phyloP scores from a whole-genome alignment of 306 rosid species.

The Dalbergia oliveri region DNA sequence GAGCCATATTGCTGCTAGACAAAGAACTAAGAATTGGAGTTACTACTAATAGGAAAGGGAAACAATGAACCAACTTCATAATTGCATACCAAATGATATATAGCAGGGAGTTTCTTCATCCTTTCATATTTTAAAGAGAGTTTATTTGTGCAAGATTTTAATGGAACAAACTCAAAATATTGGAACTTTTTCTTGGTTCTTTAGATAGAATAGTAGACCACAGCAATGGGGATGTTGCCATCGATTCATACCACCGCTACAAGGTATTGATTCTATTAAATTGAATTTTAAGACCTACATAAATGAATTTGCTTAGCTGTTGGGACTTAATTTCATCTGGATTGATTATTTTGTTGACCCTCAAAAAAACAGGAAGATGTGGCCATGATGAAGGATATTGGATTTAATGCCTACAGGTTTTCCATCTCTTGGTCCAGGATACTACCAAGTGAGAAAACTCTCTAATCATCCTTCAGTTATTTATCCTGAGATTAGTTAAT shows the following conservation, averaged over 20 bases:
- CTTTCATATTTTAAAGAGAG: slow-evolving; percentile 10
- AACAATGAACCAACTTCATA: not conserved
- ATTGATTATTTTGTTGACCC: slow-evolving; percentile 17
- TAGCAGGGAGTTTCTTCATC: not conserved
- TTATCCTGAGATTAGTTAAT: slow-evolving; percentile 5
- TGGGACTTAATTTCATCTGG: slow-evolving; percentile 13
- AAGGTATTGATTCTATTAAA: slow-evolving; percentile 56
- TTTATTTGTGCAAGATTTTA: slow-evolving; percentile 9
- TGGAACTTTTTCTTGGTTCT: slow-evolving; percentile 33
- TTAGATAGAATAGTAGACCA: slow-evolving; percentile 62
- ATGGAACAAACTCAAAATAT: not conserved
- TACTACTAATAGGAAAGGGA: not conserved
- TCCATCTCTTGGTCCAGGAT: slow-evolving; percentile 75
- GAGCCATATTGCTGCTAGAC: not conserved
- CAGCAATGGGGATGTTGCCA: slow-evolving; percentile 62
- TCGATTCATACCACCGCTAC: slow-evolving; percentile 72
- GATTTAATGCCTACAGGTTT: slow-evolving; percentile 65
- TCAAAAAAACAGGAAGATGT: slow-evolving; percentile 59
- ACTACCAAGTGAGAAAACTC: slow-evolving; percentile 67
- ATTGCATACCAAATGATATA: slow-evolving; percentile 1
- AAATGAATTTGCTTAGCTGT: slow-evolving; percentile 10
- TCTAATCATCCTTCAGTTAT: slow-evolving; percentile 19
- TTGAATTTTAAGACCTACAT: slow-evolving; percentile 16
- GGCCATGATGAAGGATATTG: slow-evolving; percentile 66
- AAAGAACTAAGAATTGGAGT: not conserved